Evolutionary conservation across 345 rosid species (phyloP).

Genomic region (Eucalyptus cloeziana): DNA sequence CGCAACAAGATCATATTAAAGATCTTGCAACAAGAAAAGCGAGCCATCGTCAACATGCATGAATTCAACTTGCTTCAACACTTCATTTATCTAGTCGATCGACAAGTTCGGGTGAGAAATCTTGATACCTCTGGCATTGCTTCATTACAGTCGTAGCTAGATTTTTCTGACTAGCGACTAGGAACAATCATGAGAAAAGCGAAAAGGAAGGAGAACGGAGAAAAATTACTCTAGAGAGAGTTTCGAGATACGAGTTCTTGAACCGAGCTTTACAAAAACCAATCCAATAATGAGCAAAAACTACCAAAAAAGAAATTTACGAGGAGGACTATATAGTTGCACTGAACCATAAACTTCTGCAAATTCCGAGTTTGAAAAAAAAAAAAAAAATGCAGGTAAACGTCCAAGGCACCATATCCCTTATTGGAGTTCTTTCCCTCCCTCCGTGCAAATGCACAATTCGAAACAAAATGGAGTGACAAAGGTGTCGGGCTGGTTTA

Average conservation of each 20-base stretch:
- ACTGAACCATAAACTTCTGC: background rate
- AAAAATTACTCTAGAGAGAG: background rate
- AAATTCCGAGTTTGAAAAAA: background rate
- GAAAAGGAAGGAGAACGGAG: background rate
- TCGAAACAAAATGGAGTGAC: background rate
- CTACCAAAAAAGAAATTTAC: background rate
- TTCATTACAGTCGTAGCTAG: background rate
- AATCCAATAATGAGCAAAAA: background rate
- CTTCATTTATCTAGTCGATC: background rate
- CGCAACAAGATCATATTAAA: background rate
- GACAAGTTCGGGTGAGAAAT: background rate
- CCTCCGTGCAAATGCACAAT: no score
- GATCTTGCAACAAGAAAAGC: background rate
- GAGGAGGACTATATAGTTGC: background rate
- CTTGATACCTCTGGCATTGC: background rate
- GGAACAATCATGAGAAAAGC: background rate
- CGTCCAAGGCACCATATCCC: background rate
- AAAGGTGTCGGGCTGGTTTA: background rate
- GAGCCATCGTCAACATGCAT: background rate
- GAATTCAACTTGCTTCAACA: background rate
- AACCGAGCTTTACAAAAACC: background rate
- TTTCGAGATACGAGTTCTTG: background rate
- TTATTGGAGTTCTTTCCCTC: no score
- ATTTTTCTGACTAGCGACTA: background rate
- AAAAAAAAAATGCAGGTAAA: background rate